A percentile compares a stretch with the other conserved stretches of the same genome.
These are phyloP conservation scores for Candida pini DNA, from an alignment of 805 yeast genomes.

Conservation along the genomic window DNA sequence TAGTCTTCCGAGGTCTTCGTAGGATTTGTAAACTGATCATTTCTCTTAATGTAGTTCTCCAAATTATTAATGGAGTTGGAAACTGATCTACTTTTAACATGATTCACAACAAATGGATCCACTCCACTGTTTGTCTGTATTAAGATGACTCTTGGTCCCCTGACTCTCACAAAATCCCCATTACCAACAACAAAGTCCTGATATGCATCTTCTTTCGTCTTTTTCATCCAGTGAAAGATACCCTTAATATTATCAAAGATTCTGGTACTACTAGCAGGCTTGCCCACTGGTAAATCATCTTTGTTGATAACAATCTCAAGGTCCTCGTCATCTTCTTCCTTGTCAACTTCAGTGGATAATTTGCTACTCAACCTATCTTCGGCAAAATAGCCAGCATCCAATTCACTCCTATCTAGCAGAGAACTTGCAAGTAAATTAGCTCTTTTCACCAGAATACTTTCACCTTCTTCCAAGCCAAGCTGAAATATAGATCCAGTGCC, in stretches of 20 bases:
- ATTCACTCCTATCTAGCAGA: conserved; percentile 42
- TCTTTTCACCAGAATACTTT: conserved; percentile 42
- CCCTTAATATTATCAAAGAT: conserved; percentile 3
- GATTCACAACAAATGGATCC: conserved; percentile 17
- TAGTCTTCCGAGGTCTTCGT: conserved; percentile 34
- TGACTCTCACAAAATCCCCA: conserved; percentile 41
- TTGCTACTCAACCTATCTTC: conserved; percentile 10
- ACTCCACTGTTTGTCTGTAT: conserved; percentile 38
- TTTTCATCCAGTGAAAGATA: neutral
- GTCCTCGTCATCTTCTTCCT: conserved; percentile 4
- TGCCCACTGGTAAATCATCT: conserved; percentile 7
- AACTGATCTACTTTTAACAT: neutral
- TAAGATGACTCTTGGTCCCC: conserved; percentile 50
- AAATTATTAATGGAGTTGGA: conserved; percentile 8
- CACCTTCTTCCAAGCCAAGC: conserved; percentile 38
- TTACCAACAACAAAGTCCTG: conserved; percentile 26
- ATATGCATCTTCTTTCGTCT: neutral
- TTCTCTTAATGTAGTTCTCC: conserved; percentile 19
- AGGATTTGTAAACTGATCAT: conserved; percentile 18
- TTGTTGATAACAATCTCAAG: conserved; percentile 8
- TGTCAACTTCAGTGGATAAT: conserved; percentile 6
- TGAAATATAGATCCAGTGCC: conserved; percentile 53
- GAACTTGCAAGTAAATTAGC: conserved; percentile 45
- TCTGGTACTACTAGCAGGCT: conserved; percentile 2
- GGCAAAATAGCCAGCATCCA: conserved; percentile 21